These are phyloP conservation scores for Arthroderma sp. DNA, from an alignment of 2,329 filamentous ascomycete species.

Conservation along the genomic window DNA sequence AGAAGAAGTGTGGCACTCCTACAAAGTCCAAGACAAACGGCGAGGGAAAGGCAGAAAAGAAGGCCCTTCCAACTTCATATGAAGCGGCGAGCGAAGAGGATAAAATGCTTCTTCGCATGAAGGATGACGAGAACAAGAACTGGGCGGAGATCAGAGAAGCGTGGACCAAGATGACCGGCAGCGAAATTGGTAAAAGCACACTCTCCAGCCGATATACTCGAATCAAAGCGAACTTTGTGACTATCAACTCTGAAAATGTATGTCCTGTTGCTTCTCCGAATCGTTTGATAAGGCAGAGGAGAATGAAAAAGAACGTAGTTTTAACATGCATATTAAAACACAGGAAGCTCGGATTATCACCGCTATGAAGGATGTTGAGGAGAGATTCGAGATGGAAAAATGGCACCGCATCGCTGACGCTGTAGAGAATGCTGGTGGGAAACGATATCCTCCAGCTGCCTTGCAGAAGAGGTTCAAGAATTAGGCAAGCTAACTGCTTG, in stretches of 20 bases:
- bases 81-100: constrained; percentile 14
- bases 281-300: too few relatives aligned
- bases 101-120: constrained; percentile 18
- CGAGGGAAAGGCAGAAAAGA: constrained; percentile 8
- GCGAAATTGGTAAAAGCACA: constrained; percentile 21
- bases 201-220: constrained; percentile 26
- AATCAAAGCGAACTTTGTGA: constrained; percentile 28
- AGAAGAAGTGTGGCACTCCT: constrained; percentile 2
- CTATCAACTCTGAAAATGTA: constrained; percentile 25
- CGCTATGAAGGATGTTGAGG: constrained; percentile 28
- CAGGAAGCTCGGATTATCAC: constrained; percentile 21
- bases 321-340: too few relatives aligned
- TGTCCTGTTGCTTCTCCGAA: constrained; percentile 11
- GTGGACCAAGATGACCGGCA: constrained; percentile 18
- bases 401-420: constrained; percentile 25
- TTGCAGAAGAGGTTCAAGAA: constrained; percentile 31
- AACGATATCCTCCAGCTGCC: constrained; percentile 20
- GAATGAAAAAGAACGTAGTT: too few relatives aligned
- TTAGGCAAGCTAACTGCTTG: constrained; percentile 16
- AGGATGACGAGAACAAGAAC: constrained; percentile 14
- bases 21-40: not conserved
- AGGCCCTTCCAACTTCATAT: constrained; percentile 14
- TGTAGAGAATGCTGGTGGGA: constrained; percentile 20
- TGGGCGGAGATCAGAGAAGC: constrained; percentile 18
- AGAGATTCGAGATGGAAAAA: constrained; percentile 26